A percentile compares a stretch with the other conserved stretches of the same genome.
Evolutionary conservation across 345 rosid species (phyloP).

Genomic region (Alliaria petiolata): DNA sequence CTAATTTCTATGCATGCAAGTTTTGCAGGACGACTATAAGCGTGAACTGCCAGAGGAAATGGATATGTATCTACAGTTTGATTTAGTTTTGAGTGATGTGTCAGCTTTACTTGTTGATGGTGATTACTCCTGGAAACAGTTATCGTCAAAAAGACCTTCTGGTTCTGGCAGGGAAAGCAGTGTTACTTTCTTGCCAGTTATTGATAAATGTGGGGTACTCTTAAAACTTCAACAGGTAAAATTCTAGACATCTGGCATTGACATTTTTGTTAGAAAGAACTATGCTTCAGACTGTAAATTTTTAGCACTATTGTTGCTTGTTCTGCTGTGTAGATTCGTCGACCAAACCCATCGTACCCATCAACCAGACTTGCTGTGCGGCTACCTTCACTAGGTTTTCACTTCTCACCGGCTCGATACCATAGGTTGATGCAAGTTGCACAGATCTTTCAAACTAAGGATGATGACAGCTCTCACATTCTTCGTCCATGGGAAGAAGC

Average conservation of each 20-base stretch:
- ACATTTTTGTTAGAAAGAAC: neutral
- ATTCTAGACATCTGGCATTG: slow-evolving; percentile 4
- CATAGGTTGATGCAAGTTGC: slow-evolving; percentile 91
- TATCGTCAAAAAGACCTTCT: slow-evolving; percentile 32
- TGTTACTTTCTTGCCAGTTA: slow-evolving; percentile 70
- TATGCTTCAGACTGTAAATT: slow-evolving; percentile 1
- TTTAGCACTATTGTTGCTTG: slow-evolving; percentile 13
- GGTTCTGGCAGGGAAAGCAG: slow-evolving; percentile 29
- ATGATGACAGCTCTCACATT: slow-evolving; percentile 45
- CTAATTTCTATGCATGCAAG: slow-evolving; percentile 3
- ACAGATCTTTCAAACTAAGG: slow-evolving; percentile 69
- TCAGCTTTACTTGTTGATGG: slow-evolving; percentile 97
- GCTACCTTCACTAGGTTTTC: slow-evolving; percentile 86
- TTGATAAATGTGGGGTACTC: slow-evolving; percentile 89
- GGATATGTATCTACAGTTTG: slow-evolving; percentile 83
- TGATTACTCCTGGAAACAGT: slow-evolving; percentile 70
- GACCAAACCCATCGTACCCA: slow-evolving; percentile 77
- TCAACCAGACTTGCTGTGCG: slow-evolving; percentile 79
- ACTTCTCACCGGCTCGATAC: slow-evolving; percentile 98
- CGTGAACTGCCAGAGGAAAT: slow-evolving; percentile 48
- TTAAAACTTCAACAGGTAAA: slow-evolving; percentile 87
- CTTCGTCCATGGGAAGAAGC: slow-evolving; percentile 80
- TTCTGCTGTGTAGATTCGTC: slow-evolving; percentile 56
- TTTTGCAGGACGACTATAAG: slow-evolving; percentile 68
- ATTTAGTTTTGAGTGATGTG: slow-evolving; percentile 88